Evolutionary conservation across 495 filamentous ascomycete genomes (phyloP).

Genomic region (Xanthoparmelia taractica): DNA sequence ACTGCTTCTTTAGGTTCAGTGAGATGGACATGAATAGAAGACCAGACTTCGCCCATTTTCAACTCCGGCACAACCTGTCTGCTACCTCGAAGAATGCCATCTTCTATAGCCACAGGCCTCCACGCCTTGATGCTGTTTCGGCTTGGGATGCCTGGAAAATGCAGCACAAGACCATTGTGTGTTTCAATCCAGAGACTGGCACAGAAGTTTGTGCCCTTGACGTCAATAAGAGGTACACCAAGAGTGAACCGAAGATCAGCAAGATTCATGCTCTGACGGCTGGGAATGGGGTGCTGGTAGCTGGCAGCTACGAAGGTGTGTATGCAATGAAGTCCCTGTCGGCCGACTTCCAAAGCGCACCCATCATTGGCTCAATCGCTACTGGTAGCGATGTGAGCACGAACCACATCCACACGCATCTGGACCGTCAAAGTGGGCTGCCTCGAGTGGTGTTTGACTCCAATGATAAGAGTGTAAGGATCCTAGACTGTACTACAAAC

Average conservation of each 20-base stretch:
- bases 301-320: slow-evolving; percentile 73
- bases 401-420: slow-evolving; percentile 72
- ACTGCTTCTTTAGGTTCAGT: slow-evolving; percentile 61
- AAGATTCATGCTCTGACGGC: slow-evolving; percentile 67
- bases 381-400: slow-evolving; percentile 59
- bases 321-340: slow-evolving; percentile 60
- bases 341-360: slow-evolving; percentile 35
- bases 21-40: slow-evolving; percentile 59
- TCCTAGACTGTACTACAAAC: slow-evolving; percentile 65
- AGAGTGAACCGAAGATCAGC: slow-evolving; percentile 16
- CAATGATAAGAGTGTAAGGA: slow-evolving; percentile 70
- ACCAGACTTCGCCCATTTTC: slow-evolving; percentile 71
- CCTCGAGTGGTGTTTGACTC: slow-evolving; percentile 73
- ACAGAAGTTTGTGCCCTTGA: slow-evolving; percentile 52
- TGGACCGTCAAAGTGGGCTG: slow-evolving; percentile 48
- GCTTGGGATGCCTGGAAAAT: background rate
- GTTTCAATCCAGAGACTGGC: slow-evolving; percentile 27
- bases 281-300: slow-evolving; percentile 60
- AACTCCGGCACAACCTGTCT: slow-evolving; percentile 77
- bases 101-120: slow-evolving; percentile 60
- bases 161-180: slow-evolving; percentile 3
- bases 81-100: slow-evolving; percentile 64
- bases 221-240: slow-evolving; percentile 41
- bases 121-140: slow-evolving; percentile 1
- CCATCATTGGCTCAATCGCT: slow-evolving; percentile 58